Conservation (phyloP, 495 filamentous ascomycete species). For the Antarctomyces pellizariae region DNA sequence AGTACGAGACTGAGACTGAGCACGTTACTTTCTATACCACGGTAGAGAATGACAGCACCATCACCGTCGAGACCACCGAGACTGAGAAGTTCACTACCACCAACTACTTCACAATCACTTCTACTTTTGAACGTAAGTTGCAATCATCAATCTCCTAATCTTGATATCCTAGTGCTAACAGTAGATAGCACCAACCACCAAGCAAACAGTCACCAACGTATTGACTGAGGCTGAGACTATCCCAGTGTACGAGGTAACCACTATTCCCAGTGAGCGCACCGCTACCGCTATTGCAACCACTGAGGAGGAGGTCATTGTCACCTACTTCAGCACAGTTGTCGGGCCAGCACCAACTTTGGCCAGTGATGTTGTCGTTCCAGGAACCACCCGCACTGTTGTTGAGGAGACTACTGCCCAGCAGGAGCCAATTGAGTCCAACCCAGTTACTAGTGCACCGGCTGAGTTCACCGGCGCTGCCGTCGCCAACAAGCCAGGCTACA, state of each 20-base stretch:
- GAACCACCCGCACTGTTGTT: no score
- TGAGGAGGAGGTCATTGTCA: no score
- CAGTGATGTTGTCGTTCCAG: no score
- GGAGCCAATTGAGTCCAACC: no score
- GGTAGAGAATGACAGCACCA: neutral
- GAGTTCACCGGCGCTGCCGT: constrained; percentile 5
- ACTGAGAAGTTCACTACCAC: constrained; percentile 6
- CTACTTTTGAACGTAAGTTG: constrained; percentile 4
- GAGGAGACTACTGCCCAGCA: no score
- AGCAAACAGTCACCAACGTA: constrained; percentile 6
- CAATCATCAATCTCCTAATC: neutral
- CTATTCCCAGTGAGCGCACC: constrained; percentile 7
- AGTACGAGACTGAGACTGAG: constrained; percentile 2
- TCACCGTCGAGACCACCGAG: constrained; percentile 2
- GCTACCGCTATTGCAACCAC: constrained; percentile 2
- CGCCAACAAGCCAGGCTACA: constrained; percentile 1
- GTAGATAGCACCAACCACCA: constrained; percentile 8
- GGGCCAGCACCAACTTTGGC: no score
- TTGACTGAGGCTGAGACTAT: constrained; percentile 5
- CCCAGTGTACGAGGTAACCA: constrained; percentile 6
- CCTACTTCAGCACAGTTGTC: no score
- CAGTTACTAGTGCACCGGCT: constrained; percentile 1
- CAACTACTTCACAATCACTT: constrained; percentile 5
- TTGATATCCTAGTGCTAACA: no score
- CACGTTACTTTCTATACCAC: neutral